These are phyloP conservation scores for Coniella lustricola DNA, from an alignment of 2,329 filamentous ascomycete genomes.

Conservation along the genomic window DNA sequence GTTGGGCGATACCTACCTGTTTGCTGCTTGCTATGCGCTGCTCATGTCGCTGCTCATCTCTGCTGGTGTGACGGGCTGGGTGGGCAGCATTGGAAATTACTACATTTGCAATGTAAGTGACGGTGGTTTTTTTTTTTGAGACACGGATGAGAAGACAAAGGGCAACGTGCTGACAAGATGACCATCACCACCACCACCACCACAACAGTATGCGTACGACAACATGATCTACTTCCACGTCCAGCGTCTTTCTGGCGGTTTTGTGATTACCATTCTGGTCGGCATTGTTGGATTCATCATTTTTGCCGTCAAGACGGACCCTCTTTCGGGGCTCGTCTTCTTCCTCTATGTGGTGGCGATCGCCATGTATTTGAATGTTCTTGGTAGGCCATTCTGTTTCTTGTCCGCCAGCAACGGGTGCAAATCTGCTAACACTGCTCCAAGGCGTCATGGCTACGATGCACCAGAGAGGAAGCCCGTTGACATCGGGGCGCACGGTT, in stretches of 20 bases:
- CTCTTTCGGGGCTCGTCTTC: constrained; percentile 45
- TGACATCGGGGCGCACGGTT: constrained; percentile 49
- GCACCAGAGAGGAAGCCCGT: constrained; percentile 46
- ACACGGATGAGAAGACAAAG: no score
- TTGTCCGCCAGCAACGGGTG: constrained; percentile 21
- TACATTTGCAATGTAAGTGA: constrained; percentile 38
- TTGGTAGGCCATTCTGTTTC: constrained; percentile 36
- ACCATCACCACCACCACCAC: not conserved
- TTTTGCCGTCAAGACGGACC: constrained; percentile 38
- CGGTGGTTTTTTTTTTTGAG: no score
- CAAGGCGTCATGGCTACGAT: constrained; percentile 37
- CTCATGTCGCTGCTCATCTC: constrained; percentile 53
- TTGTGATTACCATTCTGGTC: constrained; percentile 32
- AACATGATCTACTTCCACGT: constrained; percentile 36
- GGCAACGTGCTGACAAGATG: no score
- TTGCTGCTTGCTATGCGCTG: constrained; percentile 47
- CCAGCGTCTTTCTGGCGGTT: constrained; percentile 39
- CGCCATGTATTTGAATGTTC: constrained; percentile 50
- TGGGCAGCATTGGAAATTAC: constrained; percentile 55
- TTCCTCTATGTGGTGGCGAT: constrained; percentile 52
- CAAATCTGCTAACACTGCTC: not conserved
- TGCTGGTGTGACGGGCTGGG: constrained; percentile 56
- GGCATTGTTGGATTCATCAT: constrained; percentile 40
- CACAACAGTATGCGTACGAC: constrained; percentile 28
- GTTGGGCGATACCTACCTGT: constrained; percentile 45